A percentile compares a stretch with the other conserved stretches of the same genome.
These are phyloP conservation scores for Amanita pallidorosea DNA, from an alignment of 768 basidiomycete species.

Conservation along the genomic window DNA sequence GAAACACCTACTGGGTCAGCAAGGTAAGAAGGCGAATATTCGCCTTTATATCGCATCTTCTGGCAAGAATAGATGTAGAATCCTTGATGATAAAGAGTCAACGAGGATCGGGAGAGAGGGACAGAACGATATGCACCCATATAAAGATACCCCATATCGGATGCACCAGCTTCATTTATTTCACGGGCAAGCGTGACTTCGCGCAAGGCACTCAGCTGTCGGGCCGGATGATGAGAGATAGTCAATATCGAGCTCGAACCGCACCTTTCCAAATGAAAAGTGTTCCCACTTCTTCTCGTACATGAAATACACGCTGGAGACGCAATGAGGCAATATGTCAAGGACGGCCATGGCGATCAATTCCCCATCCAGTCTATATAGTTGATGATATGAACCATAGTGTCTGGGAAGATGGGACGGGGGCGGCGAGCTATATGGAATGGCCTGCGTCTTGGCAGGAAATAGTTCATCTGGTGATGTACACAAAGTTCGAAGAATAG, in stretches of 20 bases:
- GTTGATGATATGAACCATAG: conserved; percentile 91
- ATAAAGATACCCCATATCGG: conserved; percentile 60
- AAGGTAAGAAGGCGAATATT: conserved; percentile 82
- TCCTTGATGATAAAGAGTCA: conserved; percentile 32
- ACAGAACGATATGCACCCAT: conserved; percentile 52
- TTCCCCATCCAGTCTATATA: conserved; percentile 73
- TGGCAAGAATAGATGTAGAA: conserved; percentile 87
- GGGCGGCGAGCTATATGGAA: conserved; percentile 39
- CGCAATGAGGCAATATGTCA: conserved; percentile 81
- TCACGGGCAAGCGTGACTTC: conserved; percentile 71
- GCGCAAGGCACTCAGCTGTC: conserved; percentile 75
- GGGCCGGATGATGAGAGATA: background rate
- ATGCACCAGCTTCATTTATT: conserved; percentile 58
- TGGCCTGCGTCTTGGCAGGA: conserved; percentile 38
- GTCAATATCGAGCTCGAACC: background rate
- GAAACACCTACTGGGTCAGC: conserved; percentile 61
- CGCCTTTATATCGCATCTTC: conserved; percentile 96
- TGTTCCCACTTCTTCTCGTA: conserved; percentile 65
- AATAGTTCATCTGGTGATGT: background rate
- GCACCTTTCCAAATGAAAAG: conserved; percentile 71
- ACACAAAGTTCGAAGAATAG: conserved; percentile 1
- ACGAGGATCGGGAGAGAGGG: background rate
- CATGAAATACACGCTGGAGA: conserved; percentile 83
- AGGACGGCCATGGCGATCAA: conserved; percentile 82
- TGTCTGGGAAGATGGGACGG: conserved; percentile 54